Conservation (phyloP, 257 asterid species). For the Paulownia fortunei region DNA sequence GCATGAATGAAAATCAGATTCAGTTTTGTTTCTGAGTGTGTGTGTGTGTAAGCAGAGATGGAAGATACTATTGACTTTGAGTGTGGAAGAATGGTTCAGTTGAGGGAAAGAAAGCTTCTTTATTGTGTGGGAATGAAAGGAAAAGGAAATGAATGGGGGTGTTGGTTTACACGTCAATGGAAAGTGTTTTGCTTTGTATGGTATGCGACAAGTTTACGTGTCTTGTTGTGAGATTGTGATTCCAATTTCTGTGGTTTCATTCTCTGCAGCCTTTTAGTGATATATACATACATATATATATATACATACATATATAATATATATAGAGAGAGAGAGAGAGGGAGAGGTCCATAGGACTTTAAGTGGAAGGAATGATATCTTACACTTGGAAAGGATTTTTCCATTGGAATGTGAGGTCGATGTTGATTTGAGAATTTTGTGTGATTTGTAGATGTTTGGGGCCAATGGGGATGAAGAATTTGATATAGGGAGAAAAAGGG, state of each 20-base stretch:
- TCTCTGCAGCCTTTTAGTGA: neutral
- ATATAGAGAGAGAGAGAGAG: neutral
- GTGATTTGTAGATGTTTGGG: constrained; percentile 30
- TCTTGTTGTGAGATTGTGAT: constrained; percentile 32
- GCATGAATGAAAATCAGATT: constrained; percentile 20
- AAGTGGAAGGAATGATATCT: constrained; percentile 20
- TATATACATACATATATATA: neutral
- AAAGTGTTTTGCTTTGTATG: constrained; percentile 47
- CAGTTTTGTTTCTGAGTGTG: neutral
- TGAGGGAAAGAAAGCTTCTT: neutral
- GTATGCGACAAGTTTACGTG: constrained; percentile 68
- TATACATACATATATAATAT: neutral
- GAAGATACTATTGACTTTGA: constrained; percentile 1
- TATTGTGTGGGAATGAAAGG: constrained; percentile 25
- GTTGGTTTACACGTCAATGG: constrained; percentile 57
- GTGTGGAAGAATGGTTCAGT: neutral
- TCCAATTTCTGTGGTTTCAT: constrained; percentile 49
- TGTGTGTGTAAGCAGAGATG: neutral
- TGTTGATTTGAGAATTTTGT: constrained; percentile 41
- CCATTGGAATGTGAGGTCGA: constrained; percentile 50
- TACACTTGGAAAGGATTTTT: constrained; percentile 15
- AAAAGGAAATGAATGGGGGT: constrained; percentile 54
- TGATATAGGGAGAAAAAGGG: constrained; percentile 19
- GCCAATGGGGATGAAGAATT: constrained; percentile 14
- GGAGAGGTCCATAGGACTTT: constrained; percentile 10